Conservation (phyloP, 768 basidiomycete species). For the Calocybe indica region DNA sequence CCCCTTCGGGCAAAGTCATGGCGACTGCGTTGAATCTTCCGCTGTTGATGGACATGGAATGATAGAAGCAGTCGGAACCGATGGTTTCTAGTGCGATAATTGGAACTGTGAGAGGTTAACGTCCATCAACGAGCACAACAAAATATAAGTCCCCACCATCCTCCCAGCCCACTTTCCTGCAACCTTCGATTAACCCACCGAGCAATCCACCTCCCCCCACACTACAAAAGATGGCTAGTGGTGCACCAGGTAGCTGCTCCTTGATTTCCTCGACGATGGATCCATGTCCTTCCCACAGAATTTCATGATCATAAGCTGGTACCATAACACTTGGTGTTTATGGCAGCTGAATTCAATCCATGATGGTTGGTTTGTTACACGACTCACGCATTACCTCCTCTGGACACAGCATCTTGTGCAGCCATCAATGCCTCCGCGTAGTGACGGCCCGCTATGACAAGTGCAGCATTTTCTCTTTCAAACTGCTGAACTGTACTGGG, state of each 20-base stretch:
- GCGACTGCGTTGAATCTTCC: constrained; percentile 23
- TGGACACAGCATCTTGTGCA: constrained; percentile 39
- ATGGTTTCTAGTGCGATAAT: constrained; percentile 64
- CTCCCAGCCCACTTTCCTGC: constrained; percentile 58
- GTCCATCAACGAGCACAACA: constrained; percentile 1
- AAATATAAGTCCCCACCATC: constrained; percentile 39
- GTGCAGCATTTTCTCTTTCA: constrained; percentile 46
- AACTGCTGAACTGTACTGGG: constrained; percentile 45
- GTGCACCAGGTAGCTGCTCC: constrained; percentile 45
- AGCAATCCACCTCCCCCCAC: constrained; percentile 73
- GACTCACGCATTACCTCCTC: constrained; percentile 49
- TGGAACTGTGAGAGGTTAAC: constrained; percentile 38
- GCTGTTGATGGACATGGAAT: constrained; percentile 58
- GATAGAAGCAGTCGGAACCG: constrained; percentile 71
- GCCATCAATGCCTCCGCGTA: constrained; percentile 53
- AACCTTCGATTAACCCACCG: constrained; percentile 68
- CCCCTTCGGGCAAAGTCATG: constrained; percentile 34
- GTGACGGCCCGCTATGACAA: constrained; percentile 49
- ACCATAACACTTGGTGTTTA: constrained; percentile 46
- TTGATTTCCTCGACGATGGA: constrained; percentile 65
- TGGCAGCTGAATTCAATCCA: too few species aligned
- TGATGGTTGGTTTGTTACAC: not conserved
- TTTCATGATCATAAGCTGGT: constrained; percentile 65
- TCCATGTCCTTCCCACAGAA: constrained; percentile 73
- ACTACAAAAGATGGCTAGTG: constrained; percentile 71